These are phyloP conservation scores for Cladochytrium replicatum DNA, from an alignment of 192 early-diverging fungal genomes.

Conservation along the genomic window DNA sequence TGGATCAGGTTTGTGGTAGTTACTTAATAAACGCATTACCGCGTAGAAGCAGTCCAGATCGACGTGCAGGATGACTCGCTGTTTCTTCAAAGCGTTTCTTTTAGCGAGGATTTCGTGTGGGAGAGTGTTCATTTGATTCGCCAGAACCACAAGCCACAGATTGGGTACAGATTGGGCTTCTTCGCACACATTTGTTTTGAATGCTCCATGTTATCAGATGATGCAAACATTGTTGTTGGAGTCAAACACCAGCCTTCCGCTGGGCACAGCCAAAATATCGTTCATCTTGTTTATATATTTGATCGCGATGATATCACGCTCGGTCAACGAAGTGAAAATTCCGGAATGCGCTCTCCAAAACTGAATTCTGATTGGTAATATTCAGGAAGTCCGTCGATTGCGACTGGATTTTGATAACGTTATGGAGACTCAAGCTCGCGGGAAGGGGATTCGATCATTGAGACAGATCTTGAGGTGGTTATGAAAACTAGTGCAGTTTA, in stretches of 20 bases:
- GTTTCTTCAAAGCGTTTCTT: too few species aligned
- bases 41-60: slow-evolving; percentile 7
- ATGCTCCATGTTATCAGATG: slow-evolving; percentile 52
- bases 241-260: slow-evolving; percentile 63
- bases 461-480: slow-evolving; percentile 86
- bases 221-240: slow-evolving; percentile 74
- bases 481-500: slow-evolving; percentile 3
- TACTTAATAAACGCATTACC: background rate
- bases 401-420: slow-evolving; percentile 86
- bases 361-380: slow-evolving; percentile 76
- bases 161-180: slow-evolving; percentile 91
- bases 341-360: slow-evolving; percentile 94
- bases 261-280: slow-evolving; percentile 84
- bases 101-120: too few species aligned
- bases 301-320: too few species aligned
- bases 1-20: background rate
- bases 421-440: slow-evolving; percentile 73
- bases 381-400: slow-evolving; percentile 85
- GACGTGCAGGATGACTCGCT: slow-evolving; percentile 13
- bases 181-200: background rate
- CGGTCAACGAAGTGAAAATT: too few species aligned
- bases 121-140: too few species aligned
- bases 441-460: slow-evolving; percentile 85
- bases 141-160: too few species aligned
- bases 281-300: slow-evolving; percentile 92